Base-by-base conservation (phyloP, 768 basidiomycete genomes). In the Boletellus ananiceps region DNA sequence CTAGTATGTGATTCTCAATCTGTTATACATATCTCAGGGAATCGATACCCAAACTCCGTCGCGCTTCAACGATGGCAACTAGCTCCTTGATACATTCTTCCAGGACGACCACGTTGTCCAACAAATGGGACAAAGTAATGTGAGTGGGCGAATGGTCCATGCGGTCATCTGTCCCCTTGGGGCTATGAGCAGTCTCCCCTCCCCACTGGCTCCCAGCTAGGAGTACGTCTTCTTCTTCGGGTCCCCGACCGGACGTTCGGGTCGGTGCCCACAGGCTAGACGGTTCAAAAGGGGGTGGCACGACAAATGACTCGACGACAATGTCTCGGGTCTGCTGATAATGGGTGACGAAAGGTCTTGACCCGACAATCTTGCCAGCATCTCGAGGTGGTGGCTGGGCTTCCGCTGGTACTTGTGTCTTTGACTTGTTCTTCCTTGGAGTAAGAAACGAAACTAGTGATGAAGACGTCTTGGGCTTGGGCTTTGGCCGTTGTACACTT, bases 11-110 rank as follows among this genome's bases (percentile, higher is more conserved):
- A 38, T 29, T 23, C 36, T 43, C n/a, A 5, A 23, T 29, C 11
- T 41, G 44, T 69, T 72, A 90, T 58, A 92, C 62, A 62, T 88
- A 91, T 57, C 86, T 80, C 53, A 92, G 68, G 19, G 82, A 75
- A 69, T 94, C 92, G 53, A 94, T 87, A 8, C 93, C 93, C 46
- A 94, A 68, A 68, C 83, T 85, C 52, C 88, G 74, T 50, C 92
- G 74, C 14, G 88, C 90, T 68, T 90, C 85, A 44, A 93, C 80
- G 55, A 93, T 85, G 13, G 90, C 88, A 13, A 83, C 82, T 31
- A 93, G 71, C 67, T 98, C 95, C 70, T 97, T 97, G 62, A 97
- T 86, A 52, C 85, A 87, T 68, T 97, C 95, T 68, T 97, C 95
- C 54, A 98, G 64, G 35, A 97, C 84, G 27, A 98, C 93, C 27